Evolutionary conservation across 2,329 filamentous ascomycete genomes (phyloP), one percentile per base, ranked within the genome.

Genomic region (Fonsecaea erecta): DNA sequence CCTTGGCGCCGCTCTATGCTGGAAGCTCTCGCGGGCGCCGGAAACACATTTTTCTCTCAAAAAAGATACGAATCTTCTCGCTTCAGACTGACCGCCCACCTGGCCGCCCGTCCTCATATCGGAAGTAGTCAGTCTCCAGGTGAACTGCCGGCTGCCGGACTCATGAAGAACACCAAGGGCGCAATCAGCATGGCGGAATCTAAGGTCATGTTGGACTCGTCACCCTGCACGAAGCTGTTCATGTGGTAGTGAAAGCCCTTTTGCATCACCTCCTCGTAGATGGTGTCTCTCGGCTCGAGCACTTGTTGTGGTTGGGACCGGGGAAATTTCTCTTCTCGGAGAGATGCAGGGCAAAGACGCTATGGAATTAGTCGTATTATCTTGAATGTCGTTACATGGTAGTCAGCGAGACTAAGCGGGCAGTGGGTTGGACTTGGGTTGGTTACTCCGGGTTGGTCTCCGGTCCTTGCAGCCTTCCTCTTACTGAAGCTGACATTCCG

Each of bases 391-490:
- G n/a, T n/a, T n/a, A n/a, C n/a, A n/a, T n/a, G n/a, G n/a, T n/a
- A n/a, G n/a, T n/a, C n/a, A n/a, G n/a, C n/a, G n/a, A n/a, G n/a
- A n/a, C n/a, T n/a, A n/a, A n/a, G n/a, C n/a, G n/a, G n/a, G n/a
- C n/a, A n/a, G n/a, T n/a, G n/a, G n/a, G n/a, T n/a, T n/a, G n/a
- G n/a, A n/a, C n/a, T n/a, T n/a, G n/a, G n/a, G n/a, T n/a, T 85
- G 62, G 95, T 99, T 4, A 98, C 85, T 51, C 95, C 95, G 1
- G 95, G 93, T 73, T 97, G 89, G 11, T 90, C 88, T 9, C 95
- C 95, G 1, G 93, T 97, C 68, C 82, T 84, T 40, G 93, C 91
- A 0, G 88, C 93, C 75, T 94, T 96, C 21, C 83, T 83, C 55
- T 71, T 83, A 80, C 59, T 82, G 70, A 91, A 84, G 46, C 92